These are phyloP conservation scores for Kazachstania martiniae DNA, from an alignment of 805 yeast genomes.

Conservation along the genomic window DNA sequence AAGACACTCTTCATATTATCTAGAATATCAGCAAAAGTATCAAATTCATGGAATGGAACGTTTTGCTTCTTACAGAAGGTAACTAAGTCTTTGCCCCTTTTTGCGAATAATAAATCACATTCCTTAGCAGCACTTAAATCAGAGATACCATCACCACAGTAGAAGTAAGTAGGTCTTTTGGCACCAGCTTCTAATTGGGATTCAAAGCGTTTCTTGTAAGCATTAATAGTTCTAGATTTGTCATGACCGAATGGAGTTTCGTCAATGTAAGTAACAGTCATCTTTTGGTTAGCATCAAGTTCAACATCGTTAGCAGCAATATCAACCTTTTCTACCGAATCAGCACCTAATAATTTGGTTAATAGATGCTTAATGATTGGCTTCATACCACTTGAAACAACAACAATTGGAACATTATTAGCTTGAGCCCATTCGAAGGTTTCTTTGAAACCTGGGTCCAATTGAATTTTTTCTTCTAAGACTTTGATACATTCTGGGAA, in stretches of 20 bases:
- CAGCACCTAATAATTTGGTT: conserved; percentile 62
- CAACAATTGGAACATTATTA: conserved; percentile 69
- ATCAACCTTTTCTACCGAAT: conserved; percentile 59
- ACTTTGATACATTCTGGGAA: conserved; percentile 72
- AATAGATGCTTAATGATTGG: conserved; percentile 80
- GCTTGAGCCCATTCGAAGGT: conserved; percentile 72
- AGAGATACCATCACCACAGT: conserved; percentile 97
- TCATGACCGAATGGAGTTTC: conserved; percentile 90
- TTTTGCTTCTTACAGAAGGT: conserved; percentile 70
- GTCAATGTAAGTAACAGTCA: conserved; percentile 83
- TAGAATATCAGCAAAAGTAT: conserved; percentile 64
- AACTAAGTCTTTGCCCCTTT: conserved; percentile 81
- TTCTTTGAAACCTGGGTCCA: conserved; percentile 84
- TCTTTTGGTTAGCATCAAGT: conserved; percentile 42
- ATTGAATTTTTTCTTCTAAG: conserved; percentile 51
- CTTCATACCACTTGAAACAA: conserved; percentile 88
- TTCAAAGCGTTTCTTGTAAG: conserved; percentile 26
- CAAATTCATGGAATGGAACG: conserved; percentile 79
- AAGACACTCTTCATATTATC: conserved; percentile 46
- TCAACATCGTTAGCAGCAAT: conserved; percentile 74
- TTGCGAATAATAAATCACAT: conserved; percentile 88
- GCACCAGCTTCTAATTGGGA: conserved; percentile 22
- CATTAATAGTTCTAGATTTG: conserved; percentile 69
- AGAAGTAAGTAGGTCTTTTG: conserved; percentile 59
- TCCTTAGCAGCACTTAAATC: conserved; percentile 93